Evolutionary conservation across 139 green algal species (phyloP).

Genomic region (Volvox reticuliferus): DNA sequence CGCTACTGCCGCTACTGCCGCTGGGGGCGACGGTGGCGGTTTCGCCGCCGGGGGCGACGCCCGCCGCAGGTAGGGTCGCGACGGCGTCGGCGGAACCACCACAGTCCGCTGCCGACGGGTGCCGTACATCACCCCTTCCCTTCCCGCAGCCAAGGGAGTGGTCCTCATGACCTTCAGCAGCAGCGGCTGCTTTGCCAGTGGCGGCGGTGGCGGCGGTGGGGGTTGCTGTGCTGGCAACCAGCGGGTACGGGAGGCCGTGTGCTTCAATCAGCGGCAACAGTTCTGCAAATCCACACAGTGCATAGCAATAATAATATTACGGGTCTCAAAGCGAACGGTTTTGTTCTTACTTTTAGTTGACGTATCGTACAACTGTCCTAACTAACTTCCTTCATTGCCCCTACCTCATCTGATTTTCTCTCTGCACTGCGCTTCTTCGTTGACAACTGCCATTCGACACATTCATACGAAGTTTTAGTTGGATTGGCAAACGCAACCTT

Average conservation of each 20-base stretch:
- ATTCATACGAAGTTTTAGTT: too few species aligned
- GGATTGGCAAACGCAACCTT: too few species aligned
- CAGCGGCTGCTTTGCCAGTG: too few species aligned
- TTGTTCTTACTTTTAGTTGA: not conserved
- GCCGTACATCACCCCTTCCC: not conserved
- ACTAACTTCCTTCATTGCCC: not conserved
- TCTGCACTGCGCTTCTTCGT: too few species aligned
- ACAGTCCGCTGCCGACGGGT: not conserved
- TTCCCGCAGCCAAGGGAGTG: not conserved
- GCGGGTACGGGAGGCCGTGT: conserved; percentile 10
- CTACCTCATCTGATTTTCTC: not conserved
- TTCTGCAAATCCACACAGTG: not conserved
- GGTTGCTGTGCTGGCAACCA: not conserved
- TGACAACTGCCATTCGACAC: too few species aligned
- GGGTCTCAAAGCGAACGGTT: not conserved
- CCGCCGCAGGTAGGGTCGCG: not conserved
- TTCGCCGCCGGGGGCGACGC: too few species aligned
- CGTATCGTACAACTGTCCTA: not conserved
- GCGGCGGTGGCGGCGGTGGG: not conserved
- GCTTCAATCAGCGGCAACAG: conserved; percentile 19
- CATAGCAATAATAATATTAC: not conserved
- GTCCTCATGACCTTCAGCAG: not conserved
- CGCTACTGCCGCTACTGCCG: not conserved
- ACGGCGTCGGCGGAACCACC: too few species aligned
- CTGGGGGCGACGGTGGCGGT: not conserved